Evolutionary conservation across 371 early-diverging fungal species (phyloP).

Genomic region (Conidiobolus incongruus): DNA sequence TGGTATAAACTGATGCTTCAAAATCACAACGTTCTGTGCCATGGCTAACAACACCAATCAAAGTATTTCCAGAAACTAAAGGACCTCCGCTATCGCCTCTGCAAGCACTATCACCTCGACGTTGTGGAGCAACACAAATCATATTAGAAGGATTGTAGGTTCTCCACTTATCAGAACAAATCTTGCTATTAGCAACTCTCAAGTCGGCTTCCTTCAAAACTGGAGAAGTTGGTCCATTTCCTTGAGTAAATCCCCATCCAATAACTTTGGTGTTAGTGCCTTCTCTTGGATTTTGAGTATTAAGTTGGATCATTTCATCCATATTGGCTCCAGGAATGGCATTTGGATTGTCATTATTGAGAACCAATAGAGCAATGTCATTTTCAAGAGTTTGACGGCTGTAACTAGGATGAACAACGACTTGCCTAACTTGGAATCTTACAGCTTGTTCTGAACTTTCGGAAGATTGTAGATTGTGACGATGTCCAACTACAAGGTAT

Average conservation of each 20-base stretch:
- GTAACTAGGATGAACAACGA: no score
- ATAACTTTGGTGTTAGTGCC: neutral
- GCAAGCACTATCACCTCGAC: neutral
- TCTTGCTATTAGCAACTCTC: no score
- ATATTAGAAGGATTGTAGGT: neutral
- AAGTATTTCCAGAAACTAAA: neutral
- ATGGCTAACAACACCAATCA: constrained; percentile 1
- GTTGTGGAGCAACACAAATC: neutral
- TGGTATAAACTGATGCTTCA: neutral
- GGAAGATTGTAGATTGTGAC: no score
- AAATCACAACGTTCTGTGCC: neutral
- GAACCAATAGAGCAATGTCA: no score
- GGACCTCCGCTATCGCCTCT: constrained; percentile 3
- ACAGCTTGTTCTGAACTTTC: no score
- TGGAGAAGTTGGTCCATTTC: neutral
- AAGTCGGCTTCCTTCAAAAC: no score
- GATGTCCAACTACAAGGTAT: no score
- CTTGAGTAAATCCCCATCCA: constrained; percentile 1
- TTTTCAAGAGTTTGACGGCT: no score
- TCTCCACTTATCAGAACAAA: neutral
- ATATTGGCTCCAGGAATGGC: no score
- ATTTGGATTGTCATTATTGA: no score
- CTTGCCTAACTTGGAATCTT: no score
- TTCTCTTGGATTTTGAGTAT: neutral
- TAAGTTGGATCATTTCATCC: no score